These are phyloP conservation scores for Epichloe amarillans DNA, from an alignment of 2,329 filamentous ascomycete species.

Conservation along the genomic window DNA sequence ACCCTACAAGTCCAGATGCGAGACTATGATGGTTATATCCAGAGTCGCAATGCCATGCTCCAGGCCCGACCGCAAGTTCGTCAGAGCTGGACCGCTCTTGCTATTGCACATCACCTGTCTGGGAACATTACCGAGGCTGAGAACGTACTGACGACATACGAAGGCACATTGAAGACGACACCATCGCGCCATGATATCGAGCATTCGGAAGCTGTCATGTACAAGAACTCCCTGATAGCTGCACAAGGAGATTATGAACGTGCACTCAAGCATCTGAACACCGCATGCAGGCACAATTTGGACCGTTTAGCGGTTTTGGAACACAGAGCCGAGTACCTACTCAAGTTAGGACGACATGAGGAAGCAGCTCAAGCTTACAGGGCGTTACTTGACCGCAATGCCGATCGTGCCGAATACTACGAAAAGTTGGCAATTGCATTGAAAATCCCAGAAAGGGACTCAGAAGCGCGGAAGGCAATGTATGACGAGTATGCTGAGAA, in stretches of 20 bases:
- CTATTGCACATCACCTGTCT: constrained; percentile 82
- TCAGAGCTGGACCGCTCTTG: constrained; percentile 96
- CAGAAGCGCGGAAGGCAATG: constrained; percentile 54
- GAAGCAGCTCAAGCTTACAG: constrained; percentile 77
- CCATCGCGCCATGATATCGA: constrained; percentile 73
- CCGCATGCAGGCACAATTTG: constrained; percentile 60
- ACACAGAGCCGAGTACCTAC: constrained; percentile 69
- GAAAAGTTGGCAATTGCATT: constrained; percentile 59
- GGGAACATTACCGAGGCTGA: constrained; percentile 79
- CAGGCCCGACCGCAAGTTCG: constrained; percentile 68
- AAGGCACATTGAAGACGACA: constrained; percentile 76
- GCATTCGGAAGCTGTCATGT: constrained; percentile 85
- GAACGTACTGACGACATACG: constrained; percentile 80
- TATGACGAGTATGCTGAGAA: constrained; percentile 67
- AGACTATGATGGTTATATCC: constrained; percentile 85
- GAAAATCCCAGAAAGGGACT: constrained; percentile 44
- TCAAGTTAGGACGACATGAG: constrained; percentile 60
- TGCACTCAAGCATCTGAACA: constrained; percentile 76
- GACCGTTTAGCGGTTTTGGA: constrained; percentile 82
- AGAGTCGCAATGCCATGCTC: constrained; percentile 79
- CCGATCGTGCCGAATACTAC: constrained; percentile 80
- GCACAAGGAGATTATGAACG: constrained; percentile 73
- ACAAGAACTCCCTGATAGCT: constrained; percentile 90
- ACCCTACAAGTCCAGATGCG: constrained; percentile 92
- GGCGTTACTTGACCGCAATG: constrained; percentile 70